Conservation (phyloP, 164 flowering plant genomes). For the Magnolia kwangsiensis region DNA sequence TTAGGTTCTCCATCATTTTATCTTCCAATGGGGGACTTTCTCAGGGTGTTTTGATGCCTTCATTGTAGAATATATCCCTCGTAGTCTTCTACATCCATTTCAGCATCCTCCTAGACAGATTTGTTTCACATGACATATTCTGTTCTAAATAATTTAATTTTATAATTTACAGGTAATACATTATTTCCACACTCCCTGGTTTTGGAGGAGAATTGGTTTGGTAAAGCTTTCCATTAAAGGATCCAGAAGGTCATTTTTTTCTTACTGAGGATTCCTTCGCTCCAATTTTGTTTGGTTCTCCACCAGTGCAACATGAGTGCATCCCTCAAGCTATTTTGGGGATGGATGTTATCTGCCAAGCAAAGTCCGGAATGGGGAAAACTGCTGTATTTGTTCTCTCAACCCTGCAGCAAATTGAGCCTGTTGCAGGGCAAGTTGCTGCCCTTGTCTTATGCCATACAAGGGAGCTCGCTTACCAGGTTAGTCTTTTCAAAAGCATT, state of each 20-base stretch:
- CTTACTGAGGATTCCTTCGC: constrained; percentile 53
- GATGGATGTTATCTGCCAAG: constrained; percentile 99
- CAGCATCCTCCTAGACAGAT: too few species aligned
- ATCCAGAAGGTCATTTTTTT: constrained; percentile 47
- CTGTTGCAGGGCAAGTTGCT: constrained; percentile 92
- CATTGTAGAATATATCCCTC: too few species aligned
- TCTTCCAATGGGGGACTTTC: too few species aligned
- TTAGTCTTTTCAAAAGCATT: constrained; percentile 13
- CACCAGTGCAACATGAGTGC: constrained; percentile 98
- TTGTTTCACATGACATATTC: not conserved
- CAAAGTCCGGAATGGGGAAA: constrained; percentile 99
- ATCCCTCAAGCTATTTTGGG: constrained; percentile 98
- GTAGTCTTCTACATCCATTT: too few species aligned
- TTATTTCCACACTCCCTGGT: constrained; percentile 34
- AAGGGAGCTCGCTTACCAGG: constrained; percentile 98
- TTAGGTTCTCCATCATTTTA: too few species aligned
- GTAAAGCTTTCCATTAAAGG: constrained; percentile 59
- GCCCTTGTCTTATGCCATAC: constrained; percentile 98
- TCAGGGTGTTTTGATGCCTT: too few species aligned
- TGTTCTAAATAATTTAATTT: constrained; percentile 1
- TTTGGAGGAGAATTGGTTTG: constrained; percentile 43
- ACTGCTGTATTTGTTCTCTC: constrained; percentile 98
- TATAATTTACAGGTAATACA: constrained; percentile 51
- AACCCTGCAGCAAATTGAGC: constrained; percentile 87
- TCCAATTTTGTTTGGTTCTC: constrained; percentile 63